Conservation (phyloP, 257 asterid species). For the Coffea eugenioides region DNA sequence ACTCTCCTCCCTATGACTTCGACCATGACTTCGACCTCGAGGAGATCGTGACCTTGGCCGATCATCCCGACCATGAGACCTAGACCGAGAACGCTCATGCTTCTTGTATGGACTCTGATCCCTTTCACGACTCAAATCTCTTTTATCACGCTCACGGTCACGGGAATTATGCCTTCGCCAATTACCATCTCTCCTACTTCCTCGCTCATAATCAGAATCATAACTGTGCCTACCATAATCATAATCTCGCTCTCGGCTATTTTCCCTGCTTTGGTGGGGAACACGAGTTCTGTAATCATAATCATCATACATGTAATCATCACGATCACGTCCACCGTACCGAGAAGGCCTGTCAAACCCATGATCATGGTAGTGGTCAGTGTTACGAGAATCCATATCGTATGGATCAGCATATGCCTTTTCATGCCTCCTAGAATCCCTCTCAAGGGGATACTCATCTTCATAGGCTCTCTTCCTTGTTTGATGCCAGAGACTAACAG, state of each 20-base stretch:
- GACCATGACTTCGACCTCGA: slow-evolving; percentile 77
- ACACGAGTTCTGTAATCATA: slow-evolving; percentile 71
- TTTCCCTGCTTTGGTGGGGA: slow-evolving; percentile 67
- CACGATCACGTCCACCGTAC: slow-evolving; percentile 75
- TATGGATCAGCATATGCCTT: slow-evolving; percentile 61
- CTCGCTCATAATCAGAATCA: slow-evolving; percentile 91
- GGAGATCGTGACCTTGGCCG: slow-evolving; percentile 86
- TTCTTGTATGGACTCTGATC: slow-evolving; percentile 70
- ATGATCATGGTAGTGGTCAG: slow-evolving; percentile 41
- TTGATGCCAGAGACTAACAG: slow-evolving; percentile 76
- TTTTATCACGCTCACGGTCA: slow-evolving; percentile 78
- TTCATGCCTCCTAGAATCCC: slow-evolving; percentile 80
- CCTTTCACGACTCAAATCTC: slow-evolving; percentile 77
- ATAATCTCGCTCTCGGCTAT: slow-evolving; percentile 78
- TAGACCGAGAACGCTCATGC: slow-evolving; percentile 68
- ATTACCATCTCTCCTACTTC: slow-evolving; percentile 72
- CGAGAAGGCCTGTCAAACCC: slow-evolving; percentile 74
- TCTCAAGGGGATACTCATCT: slow-evolving; percentile 73
- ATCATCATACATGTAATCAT: slow-evolving; percentile 81
- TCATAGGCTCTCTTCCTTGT: slow-evolving; percentile 79
- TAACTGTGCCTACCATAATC: slow-evolving; percentile 75
- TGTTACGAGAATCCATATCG: slow-evolving; percentile 33
- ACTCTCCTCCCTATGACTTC: slow-evolving; percentile 84
- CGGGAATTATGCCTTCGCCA: slow-evolving; percentile 85
- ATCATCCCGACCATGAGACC: slow-evolving; percentile 77